A percentile compares a stretch with the other conserved stretches of the same genome.
Conservation (phyloP, 2,329 filamentous ascomycete genomes). For the Arthrobotrys sinensis region DNA sequence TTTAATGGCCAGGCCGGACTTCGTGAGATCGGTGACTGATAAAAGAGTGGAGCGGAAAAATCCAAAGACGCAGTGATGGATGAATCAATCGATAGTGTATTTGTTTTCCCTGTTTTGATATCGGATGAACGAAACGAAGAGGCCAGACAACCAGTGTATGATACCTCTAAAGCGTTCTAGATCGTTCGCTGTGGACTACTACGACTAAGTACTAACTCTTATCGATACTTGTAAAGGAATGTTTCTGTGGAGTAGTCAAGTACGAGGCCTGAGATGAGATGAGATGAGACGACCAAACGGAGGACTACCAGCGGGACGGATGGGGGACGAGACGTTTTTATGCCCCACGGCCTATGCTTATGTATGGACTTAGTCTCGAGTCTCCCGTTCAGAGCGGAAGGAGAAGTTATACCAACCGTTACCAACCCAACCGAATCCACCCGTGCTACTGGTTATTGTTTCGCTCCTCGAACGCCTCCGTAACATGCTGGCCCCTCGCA, state of each 20-base stretch:
- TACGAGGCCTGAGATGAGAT: constrained; percentile 22
- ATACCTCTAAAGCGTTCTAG: constrained; percentile 30
- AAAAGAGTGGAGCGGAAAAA: constrained; percentile 17
- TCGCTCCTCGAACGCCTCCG: constrained; percentile 48
- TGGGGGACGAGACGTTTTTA: constrained; percentile 32
- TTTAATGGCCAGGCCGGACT: constrained; percentile 39
- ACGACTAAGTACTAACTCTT: constrained; percentile 5
- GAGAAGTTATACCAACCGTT: constrained; percentile 23
- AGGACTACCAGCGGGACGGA: constrained; percentile 14
- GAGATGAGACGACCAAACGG: constrained; percentile 36
- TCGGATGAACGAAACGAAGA: constrained; percentile 17
- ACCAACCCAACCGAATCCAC: constrained; percentile 33
- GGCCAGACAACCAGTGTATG: constrained; percentile 56
- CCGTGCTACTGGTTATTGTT: constrained; percentile 33
- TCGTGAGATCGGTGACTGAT: constrained; percentile 42
- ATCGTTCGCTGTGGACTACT: constrained; percentile 15
- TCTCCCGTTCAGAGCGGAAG: constrained; percentile 22
- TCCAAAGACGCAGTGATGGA: constrained; percentile 41
- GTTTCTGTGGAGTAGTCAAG: constrained; percentile 30
- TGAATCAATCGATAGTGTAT: constrained; percentile 15
- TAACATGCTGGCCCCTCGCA: constrained; percentile 41
- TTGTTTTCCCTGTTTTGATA: constrained; percentile 28
- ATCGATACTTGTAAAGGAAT: constrained; percentile 36
- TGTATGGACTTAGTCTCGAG: constrained; percentile 12
- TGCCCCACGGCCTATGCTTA: constrained; percentile 14